phyloP scores from a whole-genome alignment of 345 rosid species.

The Limnanthes douglasii region DNA sequence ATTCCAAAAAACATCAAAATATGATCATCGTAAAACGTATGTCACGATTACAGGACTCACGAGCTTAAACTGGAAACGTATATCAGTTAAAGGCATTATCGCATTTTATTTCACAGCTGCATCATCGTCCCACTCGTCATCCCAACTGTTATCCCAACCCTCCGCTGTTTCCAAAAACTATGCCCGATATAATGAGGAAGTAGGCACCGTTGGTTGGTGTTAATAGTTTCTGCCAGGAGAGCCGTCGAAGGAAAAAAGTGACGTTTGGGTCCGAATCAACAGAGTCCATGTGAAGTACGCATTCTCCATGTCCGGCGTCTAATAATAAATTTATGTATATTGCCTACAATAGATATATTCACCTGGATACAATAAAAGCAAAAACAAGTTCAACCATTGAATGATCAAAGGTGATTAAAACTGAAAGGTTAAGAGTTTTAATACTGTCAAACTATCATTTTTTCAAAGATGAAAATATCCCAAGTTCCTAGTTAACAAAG shows the following conservation, averaged over 20 bases:
- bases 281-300: constrained; percentile 27
- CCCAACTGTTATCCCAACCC: constrained; percentile 96
- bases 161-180: constrained; percentile 54
- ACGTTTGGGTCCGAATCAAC: constrained; percentile 10
- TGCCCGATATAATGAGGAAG: constrained; percentile 45
- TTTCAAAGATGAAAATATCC: no score
- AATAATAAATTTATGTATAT: constrained; percentile 22
- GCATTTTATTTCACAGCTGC: constrained; percentile 69
- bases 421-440: no score
- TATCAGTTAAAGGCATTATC: constrained; percentile 72
- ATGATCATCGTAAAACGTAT: no score
- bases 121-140: constrained; percentile 84
- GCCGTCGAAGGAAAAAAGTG: constrained; percentile 26
- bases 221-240: constrained; percentile 47
- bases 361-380: no score
- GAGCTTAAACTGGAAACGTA: no score
- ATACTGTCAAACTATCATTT: no score
- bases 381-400: no score
- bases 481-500: no score
- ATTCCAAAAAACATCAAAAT: no score
- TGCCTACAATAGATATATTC: constrained; percentile 14
- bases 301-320: constrained; percentile 28
- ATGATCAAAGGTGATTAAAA: no score
- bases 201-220: constrained; percentile 90
- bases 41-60: no score